Base-by-base conservation (phyloP, 768 basidiomycete species). In the Kwoniella botswanensis region DNA sequence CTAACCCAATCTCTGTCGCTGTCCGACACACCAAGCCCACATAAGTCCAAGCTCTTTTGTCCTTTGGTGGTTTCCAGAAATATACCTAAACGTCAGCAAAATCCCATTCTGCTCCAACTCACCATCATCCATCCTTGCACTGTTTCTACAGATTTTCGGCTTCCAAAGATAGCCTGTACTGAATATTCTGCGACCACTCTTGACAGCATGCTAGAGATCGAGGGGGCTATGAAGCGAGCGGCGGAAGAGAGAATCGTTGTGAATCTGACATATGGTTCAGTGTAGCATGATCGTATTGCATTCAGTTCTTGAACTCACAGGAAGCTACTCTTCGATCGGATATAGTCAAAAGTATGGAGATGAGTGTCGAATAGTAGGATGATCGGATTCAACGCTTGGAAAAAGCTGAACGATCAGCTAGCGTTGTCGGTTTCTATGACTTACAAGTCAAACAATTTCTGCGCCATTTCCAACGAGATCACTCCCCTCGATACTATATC, bases 361-460 rank as follows among this genome's bases (percentile, higher is more conserved):
- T 88, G 85, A 46, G 93, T 92, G 85, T 94, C 93, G 80, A 95
- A 93, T 42, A 94, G 86, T 80, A 91, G 92, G 84, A 94, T 89
- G 82, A 94, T 93, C 13, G 93, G 92, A 81, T 94, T 94, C 63
- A 94, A 87, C 70, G 92, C 91, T 65, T 92, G 80, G 84, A 91
- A 93, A 80, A 94, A 87, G 73, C 73, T 74, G 21, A 3, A 17
- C 12, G 24, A n/a, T 57, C n/a, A 60, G 60, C 50, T n/a, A 54
- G 11, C 10, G n/a, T 17, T 46, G 44, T 11, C 55, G 6, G 7
- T 22, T 10, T 41, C 22, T 41, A 15, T 18, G 29, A 70, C 61
- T 26, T 13, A 65, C 59, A 71, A 76, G 18, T 35, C 17, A 35
- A 71, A 63, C 59, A 71, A 24, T 17, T 61, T 58, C 12, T 46